phyloP scores from a whole-genome alignment of 257 asterid species.

The Rehmannia glutinosa region DNA sequence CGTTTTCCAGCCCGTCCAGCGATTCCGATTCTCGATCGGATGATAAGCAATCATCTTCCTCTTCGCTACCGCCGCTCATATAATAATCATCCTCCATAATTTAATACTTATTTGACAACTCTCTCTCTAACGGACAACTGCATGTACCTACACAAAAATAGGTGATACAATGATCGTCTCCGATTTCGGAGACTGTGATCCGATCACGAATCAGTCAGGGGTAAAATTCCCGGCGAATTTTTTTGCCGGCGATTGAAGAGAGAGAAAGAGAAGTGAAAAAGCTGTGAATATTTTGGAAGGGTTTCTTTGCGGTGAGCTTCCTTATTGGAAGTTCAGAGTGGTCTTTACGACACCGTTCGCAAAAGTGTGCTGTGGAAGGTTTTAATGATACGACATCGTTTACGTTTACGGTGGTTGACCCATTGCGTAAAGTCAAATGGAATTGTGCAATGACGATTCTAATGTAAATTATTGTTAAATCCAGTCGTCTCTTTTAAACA shows the following conservation, averaged over 20 bases:
- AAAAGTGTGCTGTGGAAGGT: slow-evolving; percentile 15
- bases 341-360: slow-evolving; percentile 38
- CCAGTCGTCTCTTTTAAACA: too few species aligned
- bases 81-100: slow-evolving; percentile 53
- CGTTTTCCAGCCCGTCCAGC: slow-evolving; percentile 59
- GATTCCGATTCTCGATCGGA: slow-evolving; percentile 57
- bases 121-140: not conserved
- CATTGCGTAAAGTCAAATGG: not conserved
- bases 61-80: slow-evolving; percentile 45
- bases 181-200: not conserved
- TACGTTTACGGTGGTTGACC: not conserved
- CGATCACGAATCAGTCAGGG: not conserved
- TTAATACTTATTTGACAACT: not conserved
- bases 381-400: slow-evolving; percentile 11
- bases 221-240: slow-evolving; percentile 13
- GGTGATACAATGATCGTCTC: not conserved
- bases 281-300: not conserved
- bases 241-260: slow-evolving; percentile 5
- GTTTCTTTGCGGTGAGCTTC: slow-evolving; percentile 1
- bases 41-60: slow-evolving; percentile 44
- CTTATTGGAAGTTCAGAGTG: not conserved
- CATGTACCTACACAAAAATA: not conserved
- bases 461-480: not conserved
- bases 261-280: not conserved
- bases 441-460: too few species aligned